Percentiles rank a stretch among this genome's conserved stretches.
phyloP scores from a whole-genome alignment of 2,329 filamentous ascomycete species.

The Calcarisporium arbuscula region DNA sequence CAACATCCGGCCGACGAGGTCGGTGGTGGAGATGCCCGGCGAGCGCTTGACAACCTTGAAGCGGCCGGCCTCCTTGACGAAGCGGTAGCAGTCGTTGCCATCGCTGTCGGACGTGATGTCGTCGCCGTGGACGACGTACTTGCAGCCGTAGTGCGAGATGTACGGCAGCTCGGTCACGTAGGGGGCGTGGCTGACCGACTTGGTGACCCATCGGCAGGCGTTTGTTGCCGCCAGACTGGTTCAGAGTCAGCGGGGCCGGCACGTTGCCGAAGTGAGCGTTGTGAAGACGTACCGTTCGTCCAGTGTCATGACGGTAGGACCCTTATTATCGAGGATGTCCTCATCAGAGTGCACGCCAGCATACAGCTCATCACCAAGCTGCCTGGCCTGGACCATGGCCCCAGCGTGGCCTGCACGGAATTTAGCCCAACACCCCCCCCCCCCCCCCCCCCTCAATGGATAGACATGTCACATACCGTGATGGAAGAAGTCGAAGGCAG shows the following conservation, averaged over 20 bases:
- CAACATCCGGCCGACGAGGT: constrained; percentile 96
- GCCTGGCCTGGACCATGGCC: constrained; percentile 91
- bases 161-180: constrained; percentile 92
- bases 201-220: constrained; percentile 90
- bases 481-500: constrained; percentile 98
- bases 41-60: constrained; percentile 98
- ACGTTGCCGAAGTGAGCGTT: neutral
- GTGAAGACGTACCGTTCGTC: constrained; percentile 61
- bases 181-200: constrained; percentile 75
- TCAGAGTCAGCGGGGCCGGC: constrained; percentile 2
- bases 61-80: constrained; percentile 85
- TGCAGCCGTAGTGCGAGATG: constrained; percentile 93
- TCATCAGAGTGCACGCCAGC: constrained; percentile 96
- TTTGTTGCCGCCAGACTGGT: constrained; percentile 77
- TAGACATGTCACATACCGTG: constrained; percentile 67
- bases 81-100: constrained; percentile 95
- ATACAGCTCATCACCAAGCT: constrained; percentile 79
- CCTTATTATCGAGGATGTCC: constrained; percentile 93
- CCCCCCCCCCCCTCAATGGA: too few species aligned
- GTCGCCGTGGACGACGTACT: constrained; percentile 93
- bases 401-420: constrained; percentile 74
- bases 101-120: constrained; percentile 93
- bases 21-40: constrained; percentile 93
- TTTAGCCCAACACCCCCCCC: too few species aligned
- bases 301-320: constrained; percentile 93